Evolutionary conservation across 805 yeast genomes (phyloP), one percentile per base, ranked within the genome.

Genomic region (Lipomyces lipofer): DNA sequence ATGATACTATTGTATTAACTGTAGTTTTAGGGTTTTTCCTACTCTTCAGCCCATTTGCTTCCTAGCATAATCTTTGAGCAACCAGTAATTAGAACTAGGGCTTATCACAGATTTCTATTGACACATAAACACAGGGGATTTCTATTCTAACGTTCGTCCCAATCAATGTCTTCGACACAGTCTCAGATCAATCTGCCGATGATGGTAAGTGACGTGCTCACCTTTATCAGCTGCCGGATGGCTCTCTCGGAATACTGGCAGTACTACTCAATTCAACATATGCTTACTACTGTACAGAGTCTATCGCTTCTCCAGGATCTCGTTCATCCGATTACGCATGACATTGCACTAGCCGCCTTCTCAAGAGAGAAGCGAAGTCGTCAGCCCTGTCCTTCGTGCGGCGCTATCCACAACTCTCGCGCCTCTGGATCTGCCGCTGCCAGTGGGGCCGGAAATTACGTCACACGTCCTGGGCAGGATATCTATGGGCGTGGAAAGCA

Each of bases 401-500:
- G 62, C 33, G 54, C 51, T 33, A 32, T 51, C n/a, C 62, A 58
- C 44, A 42, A 42, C 56, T 47, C 60, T 36, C 49, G 51, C 38
- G 51, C 55, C 9, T 22, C n/a, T 32, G 15, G 40, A 24, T 42
- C 19, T 21, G 24, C 51, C 2, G 44, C 44, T 6, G 43, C 51
- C 6, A 39, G 49, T 10, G 58, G 58, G 21, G 38, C 45, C 29
- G 54, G 57, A n/a, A 40, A 58, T 47, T 58, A 54, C 47, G 38
- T 56, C 27, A 33, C 47, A 25, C 47, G 43, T 25, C 66, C 69
- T 63, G 68, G 81, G 32, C 49, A 75, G 51, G 70, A 77, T 68
- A 64, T 77, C 44, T 63, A 78, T 51, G 69, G 78, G 33, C 63
- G 72, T 54, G 74, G 72, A 15, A 72, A 66, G 47, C 69, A 64